Base-by-base conservation (phyloP, 192 early-diverging fungal genomes). In the Backusella macrospora region DNA sequence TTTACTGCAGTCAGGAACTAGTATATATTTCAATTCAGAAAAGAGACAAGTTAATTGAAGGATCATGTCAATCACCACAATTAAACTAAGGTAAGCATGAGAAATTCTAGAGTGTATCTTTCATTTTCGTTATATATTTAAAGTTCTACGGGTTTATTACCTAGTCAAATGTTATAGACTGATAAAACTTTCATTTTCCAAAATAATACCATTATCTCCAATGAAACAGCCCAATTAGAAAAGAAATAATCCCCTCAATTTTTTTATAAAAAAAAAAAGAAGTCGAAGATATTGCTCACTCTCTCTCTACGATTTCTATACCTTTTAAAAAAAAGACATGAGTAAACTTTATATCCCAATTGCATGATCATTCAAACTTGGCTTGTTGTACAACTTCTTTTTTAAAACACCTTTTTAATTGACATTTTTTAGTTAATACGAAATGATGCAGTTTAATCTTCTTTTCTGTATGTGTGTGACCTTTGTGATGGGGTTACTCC, bases 331-430 rank as follows among this genome's bases (percentile, higher is more conserved):
- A 21, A 18, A 49, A 5, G 48, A 18, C 52, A 26, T 59, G 52
- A 12, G 52, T 59, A 26, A 59, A 59, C 23, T 59, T 59, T 59
- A 59, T 59, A 59, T 59, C 21, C 26, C 52, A 26, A 59, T 26
- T 59, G 52, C 21, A 59, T 26, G 52, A 59, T 4, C 23, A 59
- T 59, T 59, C 26, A 59, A 59, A 59, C 52, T 59, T 59, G 21
- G 3, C 21, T 59, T 59, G 21, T 59, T 59, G 52, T 59, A 23
- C 52, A 59, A 59, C 52, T 59, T 23, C 23, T 55, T 43, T 43
- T 59, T 59, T 59, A 59, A 59, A 59, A 59, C 52, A 59, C 52
- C 52, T 59, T 59, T 59, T 59, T 23, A 59, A 59, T 59, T 59
- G 52, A 59, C 52, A 59, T 13, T 59, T 55, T 59, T 12, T 59